Evolutionary conservation across 345 rosid genomes (phyloP).

Genomic region (Linum lewisii): DNA sequence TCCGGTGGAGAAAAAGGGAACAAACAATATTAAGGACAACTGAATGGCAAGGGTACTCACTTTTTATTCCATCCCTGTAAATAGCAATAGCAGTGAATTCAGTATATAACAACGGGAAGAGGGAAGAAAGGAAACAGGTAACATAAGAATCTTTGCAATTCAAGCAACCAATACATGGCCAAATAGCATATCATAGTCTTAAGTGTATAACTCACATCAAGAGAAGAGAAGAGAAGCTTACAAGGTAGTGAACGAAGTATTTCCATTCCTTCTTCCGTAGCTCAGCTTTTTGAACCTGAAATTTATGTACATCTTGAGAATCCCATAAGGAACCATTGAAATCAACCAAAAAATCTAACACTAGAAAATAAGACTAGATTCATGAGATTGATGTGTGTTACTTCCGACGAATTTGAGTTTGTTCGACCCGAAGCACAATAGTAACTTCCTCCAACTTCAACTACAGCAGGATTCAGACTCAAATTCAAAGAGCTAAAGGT

Average conservation of each 20-base stretch:
- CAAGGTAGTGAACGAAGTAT: conserved; percentile 94
- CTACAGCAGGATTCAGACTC: neutral
- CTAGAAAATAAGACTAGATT: neutral
- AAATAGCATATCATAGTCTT: neutral
- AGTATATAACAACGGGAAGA: conserved; percentile 18
- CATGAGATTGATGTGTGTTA: neutral
- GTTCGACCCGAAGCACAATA: neutral
- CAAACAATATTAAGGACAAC: conserved; percentile 2
- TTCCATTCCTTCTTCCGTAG: conserved; percentile 87
- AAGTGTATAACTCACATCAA: neutral
- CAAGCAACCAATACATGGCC: conserved; percentile 4
- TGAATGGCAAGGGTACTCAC: conserved; percentile 42
- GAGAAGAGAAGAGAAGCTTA: conserved; percentile 25
- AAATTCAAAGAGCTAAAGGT: neutral
- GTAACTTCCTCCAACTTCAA: neutral
- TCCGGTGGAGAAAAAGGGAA: neutral
- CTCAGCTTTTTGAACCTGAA: conserved; percentile 81
- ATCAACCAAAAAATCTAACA: neutral
- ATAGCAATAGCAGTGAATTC: conserved; percentile 9
- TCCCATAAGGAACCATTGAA: neutral
- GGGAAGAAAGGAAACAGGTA: conserved; percentile 2
- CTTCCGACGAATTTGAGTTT: neutral
- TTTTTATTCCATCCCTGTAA: conserved; percentile 99
- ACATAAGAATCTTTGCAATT: conserved; percentile 5
- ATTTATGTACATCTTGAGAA: neutral